phyloP scores from a whole-genome alignment of 2,329 filamentous ascomycete species.

The Ophiocordyceps australis region DNA sequence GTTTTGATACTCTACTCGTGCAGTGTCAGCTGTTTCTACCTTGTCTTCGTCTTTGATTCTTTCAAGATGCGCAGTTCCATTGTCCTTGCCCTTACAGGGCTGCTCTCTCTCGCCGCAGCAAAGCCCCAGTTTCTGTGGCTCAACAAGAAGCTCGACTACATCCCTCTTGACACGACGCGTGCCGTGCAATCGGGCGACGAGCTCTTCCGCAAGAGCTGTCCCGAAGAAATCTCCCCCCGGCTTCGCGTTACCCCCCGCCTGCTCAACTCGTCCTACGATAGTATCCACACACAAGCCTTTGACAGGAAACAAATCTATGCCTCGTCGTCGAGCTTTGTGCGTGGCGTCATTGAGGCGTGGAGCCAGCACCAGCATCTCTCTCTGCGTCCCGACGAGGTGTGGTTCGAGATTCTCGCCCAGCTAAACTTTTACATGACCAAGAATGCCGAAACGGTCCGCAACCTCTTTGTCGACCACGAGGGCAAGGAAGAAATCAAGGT shows the following conservation, averaged over 20 bases:
- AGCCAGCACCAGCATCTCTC: slow-evolving; percentile 27
- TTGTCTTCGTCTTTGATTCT: too few relatives aligned
- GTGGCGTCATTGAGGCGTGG: slow-evolving; percentile 26
- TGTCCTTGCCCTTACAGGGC: too few relatives aligned
- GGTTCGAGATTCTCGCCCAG: slow-evolving; percentile 33
- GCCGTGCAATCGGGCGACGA: background rate
- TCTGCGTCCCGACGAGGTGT: slow-evolving; percentile 33
- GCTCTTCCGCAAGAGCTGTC: background rate
- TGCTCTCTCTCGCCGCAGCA: too few relatives aligned
- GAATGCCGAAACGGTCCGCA: slow-evolving; percentile 24
- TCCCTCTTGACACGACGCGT: background rate
- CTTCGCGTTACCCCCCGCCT: too few relatives aligned
- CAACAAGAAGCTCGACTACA: background rate
- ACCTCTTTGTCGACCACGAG: slow-evolving; percentile 24
- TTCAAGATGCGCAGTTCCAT: too few relatives aligned
- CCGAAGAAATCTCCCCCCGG: too few relatives aligned
- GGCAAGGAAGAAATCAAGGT: too few relatives aligned
- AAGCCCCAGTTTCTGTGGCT: too few relatives aligned
- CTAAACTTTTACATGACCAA: slow-evolving; percentile 28
- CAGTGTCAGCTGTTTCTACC: too few relatives aligned
- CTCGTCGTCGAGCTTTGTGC: slow-evolving; percentile 21
- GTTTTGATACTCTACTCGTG: too few relatives aligned
- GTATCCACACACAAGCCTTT: too few relatives aligned
- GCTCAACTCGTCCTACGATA: too few relatives aligned
- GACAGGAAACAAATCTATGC: slow-evolving; percentile 6